Percentiles rank a stretch among this genome's conserved stretches.
phyloP scores from a whole-genome alignment of 768 basidiomycete genomes.

The Russula lepida region DNA sequence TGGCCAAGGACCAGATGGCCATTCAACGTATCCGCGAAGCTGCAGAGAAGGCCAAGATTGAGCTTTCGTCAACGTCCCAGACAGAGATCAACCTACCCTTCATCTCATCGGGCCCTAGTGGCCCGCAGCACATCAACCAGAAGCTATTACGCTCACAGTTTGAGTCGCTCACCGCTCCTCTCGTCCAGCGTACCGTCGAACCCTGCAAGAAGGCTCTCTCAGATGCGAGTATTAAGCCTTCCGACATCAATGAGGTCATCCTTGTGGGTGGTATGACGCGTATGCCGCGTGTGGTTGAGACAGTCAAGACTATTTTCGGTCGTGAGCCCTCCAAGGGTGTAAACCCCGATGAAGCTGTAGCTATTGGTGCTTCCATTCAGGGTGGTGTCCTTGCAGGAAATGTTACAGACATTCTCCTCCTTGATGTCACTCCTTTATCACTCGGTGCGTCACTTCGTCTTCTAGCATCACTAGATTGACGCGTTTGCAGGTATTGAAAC shows the following conservation, averaged over 20 bases:
- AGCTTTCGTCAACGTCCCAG: conserved; percentile 87
- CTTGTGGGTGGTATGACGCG: conserved; percentile 98
- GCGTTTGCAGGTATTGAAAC: conserved; percentile 73
- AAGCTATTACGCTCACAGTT: conserved; percentile 86
- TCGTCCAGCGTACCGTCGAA: conserved; percentile 85
- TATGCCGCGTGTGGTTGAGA: conserved; percentile 93
- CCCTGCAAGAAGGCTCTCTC: conserved; percentile 96
- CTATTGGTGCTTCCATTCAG: conserved; percentile 96
- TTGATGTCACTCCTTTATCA: conserved; percentile 94
- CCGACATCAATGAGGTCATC: conserved; percentile 93
- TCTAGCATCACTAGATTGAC: not conserved
- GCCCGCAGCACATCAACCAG: conserved; percentile 94
- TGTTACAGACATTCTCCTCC: conserved; percentile 89
- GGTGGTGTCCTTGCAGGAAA: conserved; percentile 96
- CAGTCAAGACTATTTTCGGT: conserved; percentile 89
- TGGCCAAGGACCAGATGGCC: conserved; percentile 85
- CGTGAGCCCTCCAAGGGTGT: conserved; percentile 98
- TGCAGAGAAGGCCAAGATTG: conserved; percentile 99
- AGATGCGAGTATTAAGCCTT: conserved; percentile 89
- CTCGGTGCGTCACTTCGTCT: conserved; percentile 52
- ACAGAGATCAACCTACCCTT: conserved; percentile 98
- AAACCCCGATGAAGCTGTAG: conserved; percentile 99
- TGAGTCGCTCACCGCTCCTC: conserved; percentile 72
- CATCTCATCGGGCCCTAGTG: conserved; percentile 92
- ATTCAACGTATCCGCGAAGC: conserved; percentile 99